Conservation (phyloP, 2,329 filamentous ascomycete genomes). For the Escovopsis weberi region DNA sequence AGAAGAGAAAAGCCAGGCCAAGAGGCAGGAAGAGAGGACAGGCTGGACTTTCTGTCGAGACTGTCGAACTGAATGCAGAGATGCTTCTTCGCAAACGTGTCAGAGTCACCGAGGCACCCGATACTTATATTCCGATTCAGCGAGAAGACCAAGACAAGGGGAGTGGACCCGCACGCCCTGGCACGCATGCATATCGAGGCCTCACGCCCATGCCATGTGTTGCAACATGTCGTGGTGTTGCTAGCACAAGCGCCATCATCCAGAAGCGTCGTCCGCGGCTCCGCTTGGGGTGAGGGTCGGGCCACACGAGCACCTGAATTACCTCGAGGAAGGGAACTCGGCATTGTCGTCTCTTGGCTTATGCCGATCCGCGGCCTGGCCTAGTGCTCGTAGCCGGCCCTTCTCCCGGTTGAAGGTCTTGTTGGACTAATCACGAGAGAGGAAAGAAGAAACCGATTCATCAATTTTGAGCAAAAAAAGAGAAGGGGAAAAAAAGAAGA, state of each 20-base stretch:
- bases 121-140: background rate
- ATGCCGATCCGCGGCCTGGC: no score
- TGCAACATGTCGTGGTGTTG: background rate
- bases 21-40: background rate
- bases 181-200: background rate
- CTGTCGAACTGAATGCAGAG: background rate
- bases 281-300: no score
- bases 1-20: conserved; percentile 1
- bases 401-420: no score
- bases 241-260: background rate
- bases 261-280: background rate
- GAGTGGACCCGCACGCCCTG: background rate
- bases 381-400: no score
- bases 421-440: no score
- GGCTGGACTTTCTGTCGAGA: background rate
- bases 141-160: background rate
- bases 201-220: background rate
- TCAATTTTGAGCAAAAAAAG: no score
- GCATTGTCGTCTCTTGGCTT: no score
- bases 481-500: no score
- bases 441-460: no score
- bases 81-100: background rate
- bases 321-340: no score
- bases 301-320: no score
- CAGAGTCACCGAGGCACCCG: background rate